Percentiles rank a stretch among this genome's conserved stretches.
Evolutionary conservation across 768 basidiomycete genomes (phyloP).

Genomic region (Lactarius hengduanensis): DNA sequence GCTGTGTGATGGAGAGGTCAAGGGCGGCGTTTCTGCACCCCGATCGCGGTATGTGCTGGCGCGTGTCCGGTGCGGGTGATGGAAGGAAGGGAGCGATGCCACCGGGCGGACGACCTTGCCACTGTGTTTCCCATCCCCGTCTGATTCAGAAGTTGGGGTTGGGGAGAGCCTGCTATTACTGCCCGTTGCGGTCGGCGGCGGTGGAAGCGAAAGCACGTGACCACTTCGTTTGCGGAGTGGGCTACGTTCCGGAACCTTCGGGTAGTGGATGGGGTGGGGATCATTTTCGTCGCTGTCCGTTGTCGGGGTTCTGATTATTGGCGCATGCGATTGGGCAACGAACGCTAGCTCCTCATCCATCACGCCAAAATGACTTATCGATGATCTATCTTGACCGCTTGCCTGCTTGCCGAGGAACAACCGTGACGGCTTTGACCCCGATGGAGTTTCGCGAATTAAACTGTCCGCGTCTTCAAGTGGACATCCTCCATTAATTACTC

Average conservation of each 20-base stretch:
- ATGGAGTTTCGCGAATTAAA: conserved; percentile 12
- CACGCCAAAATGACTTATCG: conserved; percentile 7
- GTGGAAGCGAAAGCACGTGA: neutral
- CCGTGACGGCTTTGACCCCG: conserved; percentile 11
- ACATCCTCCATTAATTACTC: conserved; percentile 26
- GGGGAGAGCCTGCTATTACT: neutral
- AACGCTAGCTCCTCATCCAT: conserved; percentile 21
- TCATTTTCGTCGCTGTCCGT: neutral
- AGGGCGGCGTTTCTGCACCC: conserved; percentile 10
- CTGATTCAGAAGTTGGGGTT: conserved; percentile 14
- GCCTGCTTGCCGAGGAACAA: conserved; percentile 15
- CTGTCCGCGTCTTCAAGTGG: conserved; percentile 18
- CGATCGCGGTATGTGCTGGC: conserved; percentile 3
- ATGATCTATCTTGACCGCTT: conserved; percentile 9
- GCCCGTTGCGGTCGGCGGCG: neutral
- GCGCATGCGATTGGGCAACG: conserved; percentile 22
- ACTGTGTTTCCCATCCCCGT: conserved; percentile 6
- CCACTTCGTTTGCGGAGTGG: neutral
- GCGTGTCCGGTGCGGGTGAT: conserved; percentile 7
- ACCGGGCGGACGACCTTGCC: conserved; percentile 3
- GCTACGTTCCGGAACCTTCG: conserved; percentile 1
- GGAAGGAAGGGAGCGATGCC: conserved; percentile 18
- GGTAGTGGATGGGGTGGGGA: neutral
- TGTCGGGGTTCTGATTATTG: conserved; percentile 1
- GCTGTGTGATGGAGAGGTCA: conserved; percentile 34